These are phyloP conservation scores for Rhamnella rubrinervis DNA, from an alignment of 331 rosid genomes.

Conservation along the genomic window DNA sequence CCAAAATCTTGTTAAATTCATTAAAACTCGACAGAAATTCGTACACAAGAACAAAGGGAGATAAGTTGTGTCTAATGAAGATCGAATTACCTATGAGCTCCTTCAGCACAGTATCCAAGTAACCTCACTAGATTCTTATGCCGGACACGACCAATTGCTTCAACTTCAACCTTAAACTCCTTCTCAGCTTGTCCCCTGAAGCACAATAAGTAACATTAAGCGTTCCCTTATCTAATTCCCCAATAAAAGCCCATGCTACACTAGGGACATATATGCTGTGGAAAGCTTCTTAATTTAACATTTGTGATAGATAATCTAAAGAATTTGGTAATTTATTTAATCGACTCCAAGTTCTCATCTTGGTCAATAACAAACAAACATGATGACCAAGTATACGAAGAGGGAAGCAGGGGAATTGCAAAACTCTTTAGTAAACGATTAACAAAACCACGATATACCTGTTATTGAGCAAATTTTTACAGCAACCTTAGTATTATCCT, in stretches of 20 bases:
- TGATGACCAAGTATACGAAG: neutral
- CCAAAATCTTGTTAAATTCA: neutral
- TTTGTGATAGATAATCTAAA: neutral
- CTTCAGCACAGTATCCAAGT: slow-evolving; percentile 67
- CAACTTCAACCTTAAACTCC: slow-evolving; percentile 72
- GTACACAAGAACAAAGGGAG: neutral
- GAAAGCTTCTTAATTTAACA: neutral
- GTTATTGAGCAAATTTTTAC: slow-evolving; percentile 66
- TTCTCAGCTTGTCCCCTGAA: slow-evolving; percentile 73
- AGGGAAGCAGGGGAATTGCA: neutral
- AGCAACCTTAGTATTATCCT: slow-evolving; percentile 47
- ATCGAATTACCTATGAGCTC: slow-evolving; percentile 57
- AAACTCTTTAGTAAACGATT: neutral
- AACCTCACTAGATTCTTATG: slow-evolving; percentile 70
- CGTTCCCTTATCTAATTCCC: slow-evolving; percentile 7
- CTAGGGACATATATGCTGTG: neutral
- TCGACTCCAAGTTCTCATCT: slow-evolving; percentile 4
- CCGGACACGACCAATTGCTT: slow-evolving; percentile 73
- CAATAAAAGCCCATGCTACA: neutral
- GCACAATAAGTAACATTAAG: slow-evolving; percentile 9
- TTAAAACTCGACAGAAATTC: neutral
- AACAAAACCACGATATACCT: slow-evolving; percentile 25
- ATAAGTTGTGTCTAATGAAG: neutral
- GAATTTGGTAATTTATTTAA: neutral
- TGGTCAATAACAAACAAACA: neutral